Evolutionary conservation across 495 filamentous ascomycete genomes (phyloP).

Genomic region (Delitschia confertaspora): DNA sequence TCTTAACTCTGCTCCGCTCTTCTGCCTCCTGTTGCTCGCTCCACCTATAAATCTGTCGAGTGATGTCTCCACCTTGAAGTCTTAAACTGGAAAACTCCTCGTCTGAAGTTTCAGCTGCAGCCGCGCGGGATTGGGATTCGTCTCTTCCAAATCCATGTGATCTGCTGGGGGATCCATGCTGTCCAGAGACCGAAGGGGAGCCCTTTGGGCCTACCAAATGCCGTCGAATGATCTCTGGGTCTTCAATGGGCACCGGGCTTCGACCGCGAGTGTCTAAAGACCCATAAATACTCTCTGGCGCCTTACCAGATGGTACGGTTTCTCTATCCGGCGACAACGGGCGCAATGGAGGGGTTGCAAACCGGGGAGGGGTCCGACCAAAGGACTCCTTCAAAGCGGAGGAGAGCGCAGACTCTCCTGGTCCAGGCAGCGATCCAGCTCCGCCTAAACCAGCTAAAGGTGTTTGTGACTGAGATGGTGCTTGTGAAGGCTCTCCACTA

Average conservation of each 20-base stretch:
- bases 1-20: slow-evolving; percentile 49
- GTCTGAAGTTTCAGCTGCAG: slow-evolving; percentile 35
- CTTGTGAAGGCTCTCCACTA: slow-evolving; percentile 21
- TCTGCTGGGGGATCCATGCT: slow-evolving; percentile 20
- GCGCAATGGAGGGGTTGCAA: slow-evolving; percentile 28
- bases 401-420: slow-evolving; percentile 36
- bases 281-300: slow-evolving; percentile 25
- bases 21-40: slow-evolving; percentile 64
- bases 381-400: slow-evolving; percentile 33
- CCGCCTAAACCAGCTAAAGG: slow-evolving; percentile 30
- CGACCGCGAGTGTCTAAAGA: slow-evolving; percentile 30
- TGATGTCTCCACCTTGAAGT: slow-evolving; percentile 89
- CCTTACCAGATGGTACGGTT: slow-evolving; percentile 12
- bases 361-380: slow-evolving; percentile 29
- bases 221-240: slow-evolving; percentile 35
- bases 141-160: slow-evolving; percentile 9
- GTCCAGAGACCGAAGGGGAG: slow-evolving; percentile 20
- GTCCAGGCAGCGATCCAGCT: slow-evolving; percentile 29
- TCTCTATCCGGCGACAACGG: slow-evolving; percentile 20
- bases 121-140: slow-evolving; percentile 6
- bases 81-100: slow-evolving; percentile 89
- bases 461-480: slow-evolving; percentile 26
- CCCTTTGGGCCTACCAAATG: slow-evolving; percentile 32
- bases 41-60: slow-evolving; percentile 88
- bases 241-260: slow-evolving; percentile 32